Conservation (phyloP, 768 basidiomycete species). For the Boletus rufocinnamomeus region DNA sequence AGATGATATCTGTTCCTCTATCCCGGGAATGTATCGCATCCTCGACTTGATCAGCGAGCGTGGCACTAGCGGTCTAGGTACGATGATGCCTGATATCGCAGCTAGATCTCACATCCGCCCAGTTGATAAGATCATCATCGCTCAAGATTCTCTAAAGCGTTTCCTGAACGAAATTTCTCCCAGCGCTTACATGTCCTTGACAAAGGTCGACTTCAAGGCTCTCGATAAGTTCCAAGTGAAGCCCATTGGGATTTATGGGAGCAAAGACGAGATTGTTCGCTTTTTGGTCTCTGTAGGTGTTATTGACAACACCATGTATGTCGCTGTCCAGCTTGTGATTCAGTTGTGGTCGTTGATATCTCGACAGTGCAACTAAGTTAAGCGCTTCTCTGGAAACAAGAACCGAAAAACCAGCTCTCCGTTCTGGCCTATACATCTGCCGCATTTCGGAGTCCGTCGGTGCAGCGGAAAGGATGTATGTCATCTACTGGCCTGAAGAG, state of each 20-base stretch:
- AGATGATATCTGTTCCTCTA: constrained; percentile 30
- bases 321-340: background rate
- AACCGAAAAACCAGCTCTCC: constrained; percentile 31
- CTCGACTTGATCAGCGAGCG: constrained; percentile 55
- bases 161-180: constrained; percentile 53
- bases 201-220: constrained; percentile 56
- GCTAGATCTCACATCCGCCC: constrained; percentile 4
- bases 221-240: constrained; percentile 48
- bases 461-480: constrained; percentile 37
- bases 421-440: constrained; percentile 54
- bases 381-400: constrained; percentile 3
- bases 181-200: constrained; percentile 53
- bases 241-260: constrained; percentile 60
- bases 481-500: constrained; percentile 65
- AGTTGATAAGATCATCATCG: constrained; percentile 68
- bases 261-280: constrained; percentile 48
- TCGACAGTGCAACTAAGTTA: constrained; percentile 17
- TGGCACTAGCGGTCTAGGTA: constrained; percentile 54
- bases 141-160: constrained; percentile 48
- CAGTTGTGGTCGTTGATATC: background rate
- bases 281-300: constrained; percentile 43
- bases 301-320: constrained; percentile 45
- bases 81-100: constrained; percentile 1
- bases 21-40: constrained; percentile 52
- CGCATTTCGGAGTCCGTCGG: constrained; percentile 17